These are phyloP conservation scores for Kwoniella bestiolae DNA, from an alignment of 768 basidiomycete genomes.

Conservation along the genomic window DNA sequence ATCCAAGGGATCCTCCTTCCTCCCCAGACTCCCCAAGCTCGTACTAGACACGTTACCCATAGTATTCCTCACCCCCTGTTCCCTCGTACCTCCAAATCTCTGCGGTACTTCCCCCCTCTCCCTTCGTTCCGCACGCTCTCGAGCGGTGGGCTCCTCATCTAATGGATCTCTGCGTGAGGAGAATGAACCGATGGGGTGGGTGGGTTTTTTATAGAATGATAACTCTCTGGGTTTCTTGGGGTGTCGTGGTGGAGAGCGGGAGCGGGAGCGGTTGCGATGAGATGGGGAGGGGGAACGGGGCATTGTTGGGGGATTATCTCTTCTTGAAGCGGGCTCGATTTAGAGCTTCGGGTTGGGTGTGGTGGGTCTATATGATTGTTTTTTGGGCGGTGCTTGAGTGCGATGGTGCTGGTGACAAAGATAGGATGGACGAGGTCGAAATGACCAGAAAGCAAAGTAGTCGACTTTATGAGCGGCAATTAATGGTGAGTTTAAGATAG, in stretches of 20 bases:
- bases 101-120: slow-evolving; percentile 47
- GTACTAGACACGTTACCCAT: slow-evolving; percentile 28
- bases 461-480: no score
- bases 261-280: slow-evolving; percentile 32
- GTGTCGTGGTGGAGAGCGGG: slow-evolving; percentile 28
- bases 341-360: not conserved
- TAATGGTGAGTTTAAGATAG: no score
- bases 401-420: no score
- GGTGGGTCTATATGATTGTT: not conserved
- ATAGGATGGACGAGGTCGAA: no score
- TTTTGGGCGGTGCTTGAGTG: not conserved
- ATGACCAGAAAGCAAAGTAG: no score
- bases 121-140: slow-evolving; percentile 41
- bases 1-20: slow-evolving; percentile 44
- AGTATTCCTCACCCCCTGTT: slow-evolving; percentile 50
- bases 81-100: slow-evolving; percentile 50
- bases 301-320: no score
- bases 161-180: slow-evolving; percentile 48
- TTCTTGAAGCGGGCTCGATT: no score
- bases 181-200: slow-evolving; percentile 42
- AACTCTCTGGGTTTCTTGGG: slow-evolving; percentile 52
- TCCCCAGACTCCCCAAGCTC: slow-evolving; percentile 38
- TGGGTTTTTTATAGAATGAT: slow-evolving; percentile 57
- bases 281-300: slow-evolving; percentile 46
- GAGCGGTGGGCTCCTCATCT: slow-evolving; percentile 39